phyloP scores from a whole-genome alignment of 768 basidiomycete genomes.

The Agaricus blazei region DNA sequence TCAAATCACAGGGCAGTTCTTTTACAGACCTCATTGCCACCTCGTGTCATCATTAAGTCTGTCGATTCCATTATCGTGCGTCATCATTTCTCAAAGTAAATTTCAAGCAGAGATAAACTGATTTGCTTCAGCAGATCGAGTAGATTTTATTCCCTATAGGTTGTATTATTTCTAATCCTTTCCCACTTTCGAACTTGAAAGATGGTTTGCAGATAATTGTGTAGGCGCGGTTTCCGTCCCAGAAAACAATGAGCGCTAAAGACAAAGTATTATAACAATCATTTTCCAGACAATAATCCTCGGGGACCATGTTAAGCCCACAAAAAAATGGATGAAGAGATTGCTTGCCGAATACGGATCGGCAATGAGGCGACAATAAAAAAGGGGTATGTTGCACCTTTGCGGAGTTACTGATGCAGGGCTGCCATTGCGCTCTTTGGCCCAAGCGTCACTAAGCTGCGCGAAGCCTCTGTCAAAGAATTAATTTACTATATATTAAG shows the following conservation, averaged over 20 bases:
- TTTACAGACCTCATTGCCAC: constrained; percentile 5
- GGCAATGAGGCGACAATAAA: constrained; percentile 22
- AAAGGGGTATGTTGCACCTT: constrained; percentile 12
- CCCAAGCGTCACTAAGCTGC: constrained; percentile 7
- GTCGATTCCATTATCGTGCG: constrained; percentile 11
- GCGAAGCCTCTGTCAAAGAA: constrained; percentile 7
- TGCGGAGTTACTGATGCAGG: constrained; percentile 10
- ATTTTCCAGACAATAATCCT: background rate
- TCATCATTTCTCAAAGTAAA: constrained; percentile 9
- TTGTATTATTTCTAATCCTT: background rate
- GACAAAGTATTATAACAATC: background rate
- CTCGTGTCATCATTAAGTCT: constrained; percentile 9
- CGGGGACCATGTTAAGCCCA: background rate
- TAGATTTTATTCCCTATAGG: background rate
- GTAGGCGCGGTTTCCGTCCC: background rate
- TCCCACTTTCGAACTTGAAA: background rate
- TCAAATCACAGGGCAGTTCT: constrained; percentile 6
- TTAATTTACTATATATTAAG: constrained; percentile 9
- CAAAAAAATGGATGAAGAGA: constrained; percentile 1
- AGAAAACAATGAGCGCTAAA: background rate
- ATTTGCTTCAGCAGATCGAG: background rate
- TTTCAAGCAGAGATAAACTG: background rate
- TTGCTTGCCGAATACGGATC: constrained; percentile 5
- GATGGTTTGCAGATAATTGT: background rate
- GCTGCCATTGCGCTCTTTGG: constrained; percentile 10